These are phyloP conservation scores for Lotus japonicus DNA, from an alignment of 306 rosid genomes.

Conservation along the genomic window DNA sequence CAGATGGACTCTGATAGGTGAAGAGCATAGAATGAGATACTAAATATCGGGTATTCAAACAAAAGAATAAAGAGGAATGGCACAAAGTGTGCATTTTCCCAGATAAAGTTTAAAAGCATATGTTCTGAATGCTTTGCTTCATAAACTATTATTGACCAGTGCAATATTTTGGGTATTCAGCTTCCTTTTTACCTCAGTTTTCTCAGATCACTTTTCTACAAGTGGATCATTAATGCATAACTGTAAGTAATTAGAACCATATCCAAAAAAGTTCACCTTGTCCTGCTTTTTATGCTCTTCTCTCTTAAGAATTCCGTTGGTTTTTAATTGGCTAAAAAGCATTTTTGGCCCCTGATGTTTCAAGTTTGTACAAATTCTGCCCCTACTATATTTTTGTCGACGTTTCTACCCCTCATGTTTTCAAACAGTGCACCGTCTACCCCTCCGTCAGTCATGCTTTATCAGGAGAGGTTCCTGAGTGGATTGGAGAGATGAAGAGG, in stretches of 20 bases:
- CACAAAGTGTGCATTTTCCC: constrained; percentile 16
- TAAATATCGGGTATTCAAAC: neutral
- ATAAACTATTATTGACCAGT: constrained; percentile 24
- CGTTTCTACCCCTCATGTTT: too few species aligned
- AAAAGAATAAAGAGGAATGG: constrained; percentile 15
- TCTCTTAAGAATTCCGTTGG: neutral
- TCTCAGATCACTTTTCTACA: neutral
- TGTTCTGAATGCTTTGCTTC: constrained; percentile 28
- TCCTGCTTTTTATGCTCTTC: neutral
- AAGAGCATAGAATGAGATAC: constrained; percentile 13
- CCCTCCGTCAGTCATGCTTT: too few species aligned
- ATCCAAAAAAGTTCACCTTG: neutral
- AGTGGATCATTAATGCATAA: neutral
- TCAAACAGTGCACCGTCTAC: too few species aligned
- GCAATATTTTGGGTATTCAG: neutral
- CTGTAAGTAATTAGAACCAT: neutral
- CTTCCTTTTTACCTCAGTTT: constrained; percentile 9
- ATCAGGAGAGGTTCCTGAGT: too few species aligned
- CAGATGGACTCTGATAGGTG: neutral
- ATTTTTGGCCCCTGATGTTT: too few species aligned
- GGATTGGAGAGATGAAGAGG: too few species aligned
- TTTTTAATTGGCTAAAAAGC: too few species aligned
- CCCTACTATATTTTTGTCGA: too few species aligned
- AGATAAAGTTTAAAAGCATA: constrained; percentile 30
- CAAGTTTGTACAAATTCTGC: too few species aligned